These are phyloP conservation scores for Vigna mungo DNA, from an alignment of 306 rosid species.

Conservation along the genomic window DNA sequence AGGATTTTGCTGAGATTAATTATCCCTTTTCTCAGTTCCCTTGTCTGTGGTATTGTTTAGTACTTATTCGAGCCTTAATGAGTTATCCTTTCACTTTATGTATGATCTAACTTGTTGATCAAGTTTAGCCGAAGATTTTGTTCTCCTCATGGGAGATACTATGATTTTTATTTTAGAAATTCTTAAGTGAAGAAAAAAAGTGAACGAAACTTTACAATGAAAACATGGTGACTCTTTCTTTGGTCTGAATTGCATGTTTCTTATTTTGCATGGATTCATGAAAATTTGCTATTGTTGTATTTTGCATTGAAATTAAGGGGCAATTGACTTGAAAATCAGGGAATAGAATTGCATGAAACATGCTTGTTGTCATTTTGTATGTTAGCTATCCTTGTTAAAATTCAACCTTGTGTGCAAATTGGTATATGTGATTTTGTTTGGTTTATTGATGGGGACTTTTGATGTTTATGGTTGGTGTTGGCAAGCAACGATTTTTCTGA, in stretches of 20 bases:
- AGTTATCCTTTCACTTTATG: not conserved
- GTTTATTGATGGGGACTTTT: slow-evolving; percentile 17
- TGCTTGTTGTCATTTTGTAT: not conserved
- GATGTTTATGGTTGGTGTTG: slow-evolving; percentile 24
- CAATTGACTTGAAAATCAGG: not conserved
- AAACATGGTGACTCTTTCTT: slow-evolving; percentile 21
- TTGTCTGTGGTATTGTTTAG: not conserved
- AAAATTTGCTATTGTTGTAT: not conserved
- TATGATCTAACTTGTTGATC: slow-evolving; percentile 9
- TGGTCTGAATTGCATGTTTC: slow-evolving; percentile 10
- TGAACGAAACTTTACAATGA: not conserved
- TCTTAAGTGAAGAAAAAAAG: not conserved
- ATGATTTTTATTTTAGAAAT: not conserved
- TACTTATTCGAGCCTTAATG: not conserved
- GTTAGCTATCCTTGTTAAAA: slow-evolving; percentile 5
- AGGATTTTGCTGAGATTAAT: not conserved
- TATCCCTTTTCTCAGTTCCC: not conserved
- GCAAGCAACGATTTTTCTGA: not conserved
- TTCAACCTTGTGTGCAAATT: slow-evolving; percentile 23
- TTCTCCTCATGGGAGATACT: not conserved
- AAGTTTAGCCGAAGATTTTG: not conserved
- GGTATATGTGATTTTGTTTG: slow-evolving; percentile 16
- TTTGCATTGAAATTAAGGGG: slow-evolving; percentile 26
- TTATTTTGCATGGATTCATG: slow-evolving; percentile 28
- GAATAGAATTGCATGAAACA: slow-evolving; percentile 5